phyloP scores from a whole-genome alignment of 2,329 filamentous ascomycete genomes.

The Fusarium burgessii region DNA sequence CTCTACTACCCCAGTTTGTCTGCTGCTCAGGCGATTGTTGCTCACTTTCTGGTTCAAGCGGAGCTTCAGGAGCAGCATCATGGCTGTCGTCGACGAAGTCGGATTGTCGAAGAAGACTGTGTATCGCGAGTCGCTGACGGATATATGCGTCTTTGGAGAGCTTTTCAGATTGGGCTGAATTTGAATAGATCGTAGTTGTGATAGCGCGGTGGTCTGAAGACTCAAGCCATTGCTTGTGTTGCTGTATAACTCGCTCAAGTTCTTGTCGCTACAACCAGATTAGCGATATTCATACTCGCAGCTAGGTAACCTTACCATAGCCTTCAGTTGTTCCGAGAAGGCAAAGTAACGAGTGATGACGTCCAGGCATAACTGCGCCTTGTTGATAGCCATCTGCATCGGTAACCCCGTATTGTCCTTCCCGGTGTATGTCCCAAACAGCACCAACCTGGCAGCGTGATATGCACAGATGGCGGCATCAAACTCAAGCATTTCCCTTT shows the following conservation, averaged over 20 bases:
- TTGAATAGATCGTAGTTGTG: slow-evolving; percentile 23
- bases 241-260: slow-evolving; percentile 44
- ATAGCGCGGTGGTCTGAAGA: slow-evolving; percentile 36
- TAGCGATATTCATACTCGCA: background rate
- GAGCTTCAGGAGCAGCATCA: slow-evolving; percentile 45
- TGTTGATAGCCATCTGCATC: slow-evolving; percentile 46
- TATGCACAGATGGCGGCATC: slow-evolving; percentile 59
- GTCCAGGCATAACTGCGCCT: slow-evolving; percentile 44
- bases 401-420: slow-evolving; percentile 42
- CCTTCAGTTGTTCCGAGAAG: slow-evolving; percentile 46
- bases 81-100: slow-evolving; percentile 56
- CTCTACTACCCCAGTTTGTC: slow-evolving; percentile 23
- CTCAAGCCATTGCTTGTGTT: slow-evolving; percentile 44
- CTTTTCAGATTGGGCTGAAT: slow-evolving; percentile 19
- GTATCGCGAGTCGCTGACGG: slow-evolving; percentile 52
- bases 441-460: slow-evolving; percentile 54
- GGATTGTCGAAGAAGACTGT: slow-evolving; percentile 55
- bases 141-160: slow-evolving; percentile 43
- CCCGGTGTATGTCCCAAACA: slow-evolving; percentile 49
- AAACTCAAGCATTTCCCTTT: slow-evolving; percentile 52
- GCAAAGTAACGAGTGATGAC: slow-evolving; percentile 45
- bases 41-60: slow-evolving; percentile 39
- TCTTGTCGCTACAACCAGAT: slow-evolving; percentile 36
- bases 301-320: slow-evolving; percentile 30
- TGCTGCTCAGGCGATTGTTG: slow-evolving; percentile 26